These are phyloP conservation scores for Usnea hakonensis DNA, from an alignment of 495 filamentous ascomycete species.

Conservation along the genomic window DNA sequence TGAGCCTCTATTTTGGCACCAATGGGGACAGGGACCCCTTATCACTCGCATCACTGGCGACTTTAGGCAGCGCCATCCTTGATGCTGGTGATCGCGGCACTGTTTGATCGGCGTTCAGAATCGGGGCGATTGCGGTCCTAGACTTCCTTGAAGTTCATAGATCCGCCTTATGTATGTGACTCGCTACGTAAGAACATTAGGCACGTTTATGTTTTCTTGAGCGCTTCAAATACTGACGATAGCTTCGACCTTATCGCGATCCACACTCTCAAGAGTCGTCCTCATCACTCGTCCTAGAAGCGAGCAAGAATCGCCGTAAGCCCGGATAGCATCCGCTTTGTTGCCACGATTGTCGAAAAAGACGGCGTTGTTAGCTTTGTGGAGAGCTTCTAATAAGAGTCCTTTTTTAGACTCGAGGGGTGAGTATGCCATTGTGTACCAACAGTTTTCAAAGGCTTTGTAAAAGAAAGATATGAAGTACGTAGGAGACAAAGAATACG, in stretches of 20 bases:
- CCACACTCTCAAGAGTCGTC: neutral
- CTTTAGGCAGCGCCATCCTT: neutral
- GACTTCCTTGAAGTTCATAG: slow-evolving; percentile 7
- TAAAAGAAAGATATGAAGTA: too few relatives aligned
- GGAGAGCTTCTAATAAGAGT: slow-evolving; percentile 4
- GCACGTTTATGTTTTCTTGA: too few relatives aligned
- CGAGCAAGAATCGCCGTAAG: slow-evolving; percentile 8
- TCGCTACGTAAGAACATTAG: neutral
- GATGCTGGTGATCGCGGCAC: neutral
- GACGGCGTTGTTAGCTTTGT: slow-evolving; percentile 9
- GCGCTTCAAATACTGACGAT: slow-evolving; percentile 1
- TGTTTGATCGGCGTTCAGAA: neutral
- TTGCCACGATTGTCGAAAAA: slow-evolving; percentile 9
- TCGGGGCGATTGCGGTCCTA: slow-evolving; percentile 4
- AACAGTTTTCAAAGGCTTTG: neutral
- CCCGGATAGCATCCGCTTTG: slow-evolving; percentile 2
- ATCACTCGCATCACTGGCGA: neutral
- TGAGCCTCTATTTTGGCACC: too few relatives aligned
- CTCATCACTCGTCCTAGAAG: slow-evolving; percentile 13
- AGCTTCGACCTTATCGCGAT: slow-evolving; percentile 7
- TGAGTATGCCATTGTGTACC: neutral
- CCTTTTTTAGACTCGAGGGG: neutral
- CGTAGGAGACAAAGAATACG: neutral
- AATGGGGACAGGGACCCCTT: too few relatives aligned
- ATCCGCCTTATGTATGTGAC: slow-evolving; percentile 11